Conservation (phyloP, 2,329 filamentous ascomycete species). For the Coleophoma eucalyptorum region DNA sequence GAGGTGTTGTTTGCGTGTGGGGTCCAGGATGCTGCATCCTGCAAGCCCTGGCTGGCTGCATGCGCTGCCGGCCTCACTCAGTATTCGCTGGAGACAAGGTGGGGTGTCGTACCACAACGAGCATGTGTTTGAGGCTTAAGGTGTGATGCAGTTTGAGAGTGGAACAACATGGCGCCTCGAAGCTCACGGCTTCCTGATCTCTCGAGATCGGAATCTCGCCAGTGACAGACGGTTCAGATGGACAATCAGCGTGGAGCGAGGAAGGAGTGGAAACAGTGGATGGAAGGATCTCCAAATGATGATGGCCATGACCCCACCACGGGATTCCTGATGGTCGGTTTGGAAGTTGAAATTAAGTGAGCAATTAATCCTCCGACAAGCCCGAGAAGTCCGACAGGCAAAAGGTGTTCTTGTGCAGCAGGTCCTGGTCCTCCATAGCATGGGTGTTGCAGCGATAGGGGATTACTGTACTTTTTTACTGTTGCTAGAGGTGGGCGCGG, state of each 20-base stretch:
- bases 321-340: background rate
- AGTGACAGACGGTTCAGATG: no score
- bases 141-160: no score
- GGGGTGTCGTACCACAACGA: background rate
- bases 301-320: background rate
- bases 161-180: background rate
- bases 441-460: no score
- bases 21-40: background rate
- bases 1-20: background rate
- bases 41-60: background rate
- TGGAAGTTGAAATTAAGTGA: constrained; percentile 1
- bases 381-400: background rate
- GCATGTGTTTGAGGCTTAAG: no score
- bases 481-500: no score
- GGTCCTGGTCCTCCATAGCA: no score
- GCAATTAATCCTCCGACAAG: constrained; percentile 1
- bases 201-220: no score
- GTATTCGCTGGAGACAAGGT: background rate
- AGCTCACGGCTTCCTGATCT: no score
- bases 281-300: background rate
- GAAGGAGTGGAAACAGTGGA: no score
- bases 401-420: background rate
- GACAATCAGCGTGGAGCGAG: no score
- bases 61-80: background rate
- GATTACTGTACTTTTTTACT: no score